Conservation (phyloP, 768 basidiomycete genomes). For the Tylopilus sp. region DNA sequence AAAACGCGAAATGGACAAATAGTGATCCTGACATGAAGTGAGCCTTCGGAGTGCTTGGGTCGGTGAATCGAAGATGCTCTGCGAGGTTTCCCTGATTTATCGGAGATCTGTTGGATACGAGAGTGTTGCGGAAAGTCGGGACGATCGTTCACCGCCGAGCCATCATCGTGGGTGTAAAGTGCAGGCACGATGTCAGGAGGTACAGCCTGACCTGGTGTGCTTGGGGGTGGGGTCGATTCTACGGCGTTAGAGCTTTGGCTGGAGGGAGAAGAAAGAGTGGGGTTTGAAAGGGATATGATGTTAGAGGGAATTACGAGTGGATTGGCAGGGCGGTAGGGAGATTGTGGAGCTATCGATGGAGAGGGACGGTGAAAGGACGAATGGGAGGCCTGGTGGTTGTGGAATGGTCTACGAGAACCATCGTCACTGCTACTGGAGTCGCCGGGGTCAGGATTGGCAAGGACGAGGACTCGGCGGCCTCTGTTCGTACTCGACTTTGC, state of each 20-base stretch:
- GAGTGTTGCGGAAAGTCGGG: constrained; percentile 26
- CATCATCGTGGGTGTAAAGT: constrained; percentile 37
- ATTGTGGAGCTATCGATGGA: constrained; percentile 23
- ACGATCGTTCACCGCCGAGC: constrained; percentile 30
- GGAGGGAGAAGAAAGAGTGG: constrained; percentile 66
- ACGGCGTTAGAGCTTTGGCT: constrained; percentile 59
- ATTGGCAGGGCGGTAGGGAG: constrained; percentile 17
- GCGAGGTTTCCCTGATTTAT: constrained; percentile 24
- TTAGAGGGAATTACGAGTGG: constrained; percentile 34
- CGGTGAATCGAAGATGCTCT: constrained; percentile 28
- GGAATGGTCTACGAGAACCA: constrained; percentile 23
- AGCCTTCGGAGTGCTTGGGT: constrained; percentile 24
- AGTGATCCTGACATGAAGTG: constrained; percentile 21
- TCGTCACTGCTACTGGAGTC: constrained; percentile 40
- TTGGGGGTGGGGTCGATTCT: constrained; percentile 70
- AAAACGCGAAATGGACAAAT: constrained; percentile 2
- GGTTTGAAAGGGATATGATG: constrained; percentile 44
- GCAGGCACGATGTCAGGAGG: constrained; percentile 40
- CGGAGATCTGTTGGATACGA: constrained; percentile 33
- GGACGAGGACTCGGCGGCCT: constrained; percentile 45
- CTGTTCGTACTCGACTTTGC: constrained; percentile 36
- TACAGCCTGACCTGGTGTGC: constrained; percentile 52
- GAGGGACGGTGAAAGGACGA: constrained; percentile 23
- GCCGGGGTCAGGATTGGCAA: constrained; percentile 61
- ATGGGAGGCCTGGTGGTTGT: constrained; percentile 25